Evolutionary conservation across 108 stramenopile species (phyloP).

Genomic region (Fragilariopsis cylindrus): DNA sequence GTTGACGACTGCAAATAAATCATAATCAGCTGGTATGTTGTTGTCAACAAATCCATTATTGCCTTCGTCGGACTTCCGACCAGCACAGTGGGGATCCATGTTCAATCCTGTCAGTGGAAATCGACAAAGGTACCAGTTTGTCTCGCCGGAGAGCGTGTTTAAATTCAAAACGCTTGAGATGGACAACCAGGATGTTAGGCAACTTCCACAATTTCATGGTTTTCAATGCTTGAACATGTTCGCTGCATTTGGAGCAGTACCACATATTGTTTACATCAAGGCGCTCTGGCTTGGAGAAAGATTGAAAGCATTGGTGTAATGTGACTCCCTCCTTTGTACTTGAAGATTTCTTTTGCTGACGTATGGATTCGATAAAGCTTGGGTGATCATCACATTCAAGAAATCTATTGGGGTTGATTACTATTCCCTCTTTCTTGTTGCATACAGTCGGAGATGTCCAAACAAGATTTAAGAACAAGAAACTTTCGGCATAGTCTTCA

Average conservation of each 20-base stretch:
- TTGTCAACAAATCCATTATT: constrained; percentile 47
- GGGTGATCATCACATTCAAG: constrained; percentile 31
- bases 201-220: constrained; percentile 92
- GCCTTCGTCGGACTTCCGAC: not conserved
- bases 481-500: constrained; percentile 33
- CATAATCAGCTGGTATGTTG: constrained; percentile 78
- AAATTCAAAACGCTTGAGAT: constrained; percentile 96
- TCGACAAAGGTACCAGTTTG: constrained; percentile 92
- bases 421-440: constrained; percentile 5
- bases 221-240: constrained; percentile 89
- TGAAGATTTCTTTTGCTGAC: not conserved
- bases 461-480: constrained; percentile 49
- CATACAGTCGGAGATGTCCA: constrained; percentile 29
- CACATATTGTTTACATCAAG: constrained; percentile 88
- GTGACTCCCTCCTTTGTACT: constrained; percentile 43
- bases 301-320: constrained; percentile 76
- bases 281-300: constrained; percentile 81
- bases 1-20: constrained; percentile 95
- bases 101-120: constrained; percentile 82
- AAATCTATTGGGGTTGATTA: constrained; percentile 32
- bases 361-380: constrained; percentile 28
- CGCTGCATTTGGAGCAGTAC: constrained; percentile 92
- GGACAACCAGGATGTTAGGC: constrained; percentile 93
- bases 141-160: constrained; percentile 70
- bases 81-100: constrained; percentile 61